These are phyloP conservation scores for Heterobasidion irregulare DNA, from an alignment of 1,284 basidiomycete species.

Conservation along the genomic window DNA sequence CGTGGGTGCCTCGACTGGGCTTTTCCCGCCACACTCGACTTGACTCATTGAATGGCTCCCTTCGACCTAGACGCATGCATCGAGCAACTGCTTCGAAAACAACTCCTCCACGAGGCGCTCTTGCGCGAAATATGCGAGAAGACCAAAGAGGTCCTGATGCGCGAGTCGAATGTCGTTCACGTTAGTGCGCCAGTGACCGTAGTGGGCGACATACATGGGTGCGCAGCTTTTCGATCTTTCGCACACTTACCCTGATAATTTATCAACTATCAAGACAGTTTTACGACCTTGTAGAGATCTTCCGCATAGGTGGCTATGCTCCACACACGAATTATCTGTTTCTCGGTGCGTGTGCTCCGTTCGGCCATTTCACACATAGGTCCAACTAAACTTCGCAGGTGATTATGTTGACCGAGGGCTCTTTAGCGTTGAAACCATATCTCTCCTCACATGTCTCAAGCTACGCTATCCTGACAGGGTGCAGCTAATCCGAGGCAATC, in stretches of 20 bases:
- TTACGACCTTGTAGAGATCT: slow-evolving; percentile 99
- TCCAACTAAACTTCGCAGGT: slow-evolving; percentile 38
- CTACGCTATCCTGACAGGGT: slow-evolving; percentile 95
- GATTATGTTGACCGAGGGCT: slow-evolving; percentile 98
- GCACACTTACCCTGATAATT: slow-evolving; percentile 15
- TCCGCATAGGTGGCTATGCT: slow-evolving; percentile 94
- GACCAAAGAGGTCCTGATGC: slow-evolving; percentile 97
- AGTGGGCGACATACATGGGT: slow-evolving; percentile 99
- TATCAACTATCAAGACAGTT: slow-evolving; percentile 72
- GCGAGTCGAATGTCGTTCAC: slow-evolving; percentile 98
- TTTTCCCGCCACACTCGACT: background rate
- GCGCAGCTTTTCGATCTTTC: slow-evolving; percentile 27
- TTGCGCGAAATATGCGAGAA: slow-evolving; percentile 97
- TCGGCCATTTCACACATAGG: background rate
- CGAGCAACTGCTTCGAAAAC: slow-evolving; percentile 82
- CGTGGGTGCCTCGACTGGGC: background rate
- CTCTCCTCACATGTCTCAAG: slow-evolving; percentile 93
- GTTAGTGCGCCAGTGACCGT: slow-evolving; percentile 98
- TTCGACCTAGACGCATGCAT: slow-evolving; percentile 97
- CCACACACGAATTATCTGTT: slow-evolving; percentile 98
- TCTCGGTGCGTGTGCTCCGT: slow-evolving; percentile 54
- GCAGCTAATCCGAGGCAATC: slow-evolving; percentile 96
- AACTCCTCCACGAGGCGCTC: slow-evolving; percentile 86
- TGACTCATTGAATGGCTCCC: slow-evolving; percentile 55
- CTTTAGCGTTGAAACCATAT: slow-evolving; percentile 98